phyloP scores from a whole-genome alignment of 176 grass and related monocot genomes.

The Rhipidocladum racemiflorum region DNA sequence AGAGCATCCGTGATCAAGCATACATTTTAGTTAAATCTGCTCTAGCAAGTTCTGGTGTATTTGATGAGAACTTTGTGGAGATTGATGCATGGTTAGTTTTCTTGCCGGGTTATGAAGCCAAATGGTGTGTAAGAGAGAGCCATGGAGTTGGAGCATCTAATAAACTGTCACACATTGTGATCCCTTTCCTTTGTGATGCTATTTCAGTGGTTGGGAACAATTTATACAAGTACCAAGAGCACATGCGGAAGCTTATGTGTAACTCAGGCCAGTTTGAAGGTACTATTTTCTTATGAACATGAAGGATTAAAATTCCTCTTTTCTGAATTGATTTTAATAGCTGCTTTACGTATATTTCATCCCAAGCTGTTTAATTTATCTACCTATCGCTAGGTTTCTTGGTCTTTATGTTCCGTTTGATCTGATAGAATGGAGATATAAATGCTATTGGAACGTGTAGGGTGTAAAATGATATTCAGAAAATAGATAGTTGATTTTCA shows the following conservation, averaged over 20 bases:
- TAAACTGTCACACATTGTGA: conserved; percentile 65
- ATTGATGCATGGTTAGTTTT: conserved; percentile 85
- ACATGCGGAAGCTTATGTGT: conserved; percentile 63
- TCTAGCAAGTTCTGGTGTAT: conserved; percentile 77
- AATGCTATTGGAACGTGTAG: neutral
- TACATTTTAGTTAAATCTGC: conserved; percentile 74
- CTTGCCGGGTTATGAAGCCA: conserved; percentile 57
- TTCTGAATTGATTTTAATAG: neutral
- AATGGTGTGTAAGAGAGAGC: conserved; percentile 27
- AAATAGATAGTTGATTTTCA: conserved; percentile 5
- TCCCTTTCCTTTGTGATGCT: conserved; percentile 84
- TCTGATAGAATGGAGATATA: neutral
- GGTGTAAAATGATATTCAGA: neutral
- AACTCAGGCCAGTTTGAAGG: conserved; percentile 53
- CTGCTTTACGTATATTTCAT: neutral
- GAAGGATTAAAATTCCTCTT: neutral
- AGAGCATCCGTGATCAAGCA: conserved; percentile 55
- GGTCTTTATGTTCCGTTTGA: conserved; percentile 17
- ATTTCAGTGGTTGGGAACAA: conserved; percentile 86
- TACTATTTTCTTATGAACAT: conserved; percentile 32
- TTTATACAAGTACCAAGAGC: conserved; percentile 79
- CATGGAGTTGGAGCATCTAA: conserved; percentile 41
- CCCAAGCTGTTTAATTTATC: neutral
- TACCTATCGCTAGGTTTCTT: neutral
- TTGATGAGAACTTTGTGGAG: conserved; percentile 67